Percentiles rank a stretch among this genome's conserved stretches.
These are phyloP conservation scores for Heterobasidion irregulare DNA, from an alignment of 1,284 basidiomycete genomes.

Conservation along the genomic window DNA sequence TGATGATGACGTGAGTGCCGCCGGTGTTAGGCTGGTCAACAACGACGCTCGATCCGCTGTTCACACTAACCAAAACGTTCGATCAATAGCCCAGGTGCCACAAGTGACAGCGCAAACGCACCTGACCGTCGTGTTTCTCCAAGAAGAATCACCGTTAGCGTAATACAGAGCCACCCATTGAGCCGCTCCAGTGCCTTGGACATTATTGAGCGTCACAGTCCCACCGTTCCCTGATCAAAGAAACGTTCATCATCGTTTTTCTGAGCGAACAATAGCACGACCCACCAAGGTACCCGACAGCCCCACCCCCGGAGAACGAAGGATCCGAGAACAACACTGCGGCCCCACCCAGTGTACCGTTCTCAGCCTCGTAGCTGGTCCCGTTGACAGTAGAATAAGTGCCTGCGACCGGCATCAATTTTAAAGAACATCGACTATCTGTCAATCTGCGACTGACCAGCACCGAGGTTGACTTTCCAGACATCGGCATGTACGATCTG, in stretches of 20 bases:
- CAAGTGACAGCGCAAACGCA: constrained; percentile 14
- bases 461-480: constrained; percentile 42
- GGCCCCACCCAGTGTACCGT: constrained; percentile 40
- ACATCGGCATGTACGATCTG: constrained; percentile 49
- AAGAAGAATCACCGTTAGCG: constrained; percentile 48
- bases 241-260: background rate
- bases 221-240: constrained; percentile 40
- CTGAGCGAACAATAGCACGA: background rate
- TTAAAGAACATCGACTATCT: constrained; percentile 39
- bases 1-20: constrained; percentile 41
- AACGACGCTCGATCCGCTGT: constrained; percentile 40
- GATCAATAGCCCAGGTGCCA: too few relatives aligned
- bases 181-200: constrained; percentile 43
- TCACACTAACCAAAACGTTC: constrained; percentile 30
- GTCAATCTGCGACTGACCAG: constrained; percentile 23
- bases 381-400: constrained; percentile 43
- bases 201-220: constrained; percentile 46
- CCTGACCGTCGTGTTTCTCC: constrained; percentile 55
- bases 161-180: constrained; percentile 57
- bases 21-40: constrained; percentile 54
- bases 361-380: constrained; percentile 50
- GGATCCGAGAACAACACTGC: constrained; percentile 33
- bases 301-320: constrained; percentile 44
- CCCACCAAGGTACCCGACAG: constrained; percentile 39
- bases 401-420: constrained; percentile 18